A percentile compares a stretch with the other conserved stretches of the same genome.
Conservation (phyloP, 2,329 filamentous ascomycete genomes). For the Aspergillus quadricinctus region DNA sequence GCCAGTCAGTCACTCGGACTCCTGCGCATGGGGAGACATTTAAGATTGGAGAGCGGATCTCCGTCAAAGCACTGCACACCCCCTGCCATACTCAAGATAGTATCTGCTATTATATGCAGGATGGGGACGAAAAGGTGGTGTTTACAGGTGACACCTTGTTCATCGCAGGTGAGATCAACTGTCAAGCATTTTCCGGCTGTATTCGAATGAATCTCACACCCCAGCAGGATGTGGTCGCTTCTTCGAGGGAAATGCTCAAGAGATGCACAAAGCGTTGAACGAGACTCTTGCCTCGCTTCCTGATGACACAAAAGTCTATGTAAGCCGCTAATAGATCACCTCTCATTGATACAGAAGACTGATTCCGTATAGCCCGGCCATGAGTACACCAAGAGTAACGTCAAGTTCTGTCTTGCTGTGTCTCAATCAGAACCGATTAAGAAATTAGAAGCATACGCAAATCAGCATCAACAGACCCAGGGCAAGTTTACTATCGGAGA, state of each 20-base stretch:
- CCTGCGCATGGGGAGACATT: slow-evolving; percentile 73
- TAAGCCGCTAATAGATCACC: slow-evolving; percentile 42
- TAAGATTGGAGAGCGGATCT: slow-evolving; percentile 73
- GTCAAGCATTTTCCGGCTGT: slow-evolving; percentile 11
- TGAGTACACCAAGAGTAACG: slow-evolving; percentile 97
- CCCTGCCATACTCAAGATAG: slow-evolving; percentile 98
- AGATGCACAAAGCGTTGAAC: slow-evolving; percentile 94
- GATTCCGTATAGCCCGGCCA: slow-evolving; percentile 67
- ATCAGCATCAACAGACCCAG: slow-evolving; percentile 80
- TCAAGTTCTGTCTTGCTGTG: slow-evolving; percentile 78
- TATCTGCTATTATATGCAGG: slow-evolving; percentile 90
- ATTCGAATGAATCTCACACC: slow-evolving; percentile 1
- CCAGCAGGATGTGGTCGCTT: slow-evolving; percentile 85
- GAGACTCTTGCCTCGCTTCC: slow-evolving; percentile 74
- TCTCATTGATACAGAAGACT: not conserved
- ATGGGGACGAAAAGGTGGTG: slow-evolving; percentile 67
- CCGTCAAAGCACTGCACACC: slow-evolving; percentile 83
- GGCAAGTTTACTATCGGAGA: slow-evolving; percentile 96
- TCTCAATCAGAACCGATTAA: slow-evolving; percentile 70
- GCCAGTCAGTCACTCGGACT: slow-evolving; percentile 71
- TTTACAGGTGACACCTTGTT: slow-evolving; percentile 98
- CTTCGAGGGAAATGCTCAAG: slow-evolving; percentile 82
- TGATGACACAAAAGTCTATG: slow-evolving; percentile 87
- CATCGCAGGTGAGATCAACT: slow-evolving; percentile 70
- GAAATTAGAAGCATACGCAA: slow-evolving; percentile 71